Evolutionary conservation across 345 rosid genomes (phyloP), one percentile per base, ranked within the genome.

Genomic region (Gossypium thurberi): DNA sequence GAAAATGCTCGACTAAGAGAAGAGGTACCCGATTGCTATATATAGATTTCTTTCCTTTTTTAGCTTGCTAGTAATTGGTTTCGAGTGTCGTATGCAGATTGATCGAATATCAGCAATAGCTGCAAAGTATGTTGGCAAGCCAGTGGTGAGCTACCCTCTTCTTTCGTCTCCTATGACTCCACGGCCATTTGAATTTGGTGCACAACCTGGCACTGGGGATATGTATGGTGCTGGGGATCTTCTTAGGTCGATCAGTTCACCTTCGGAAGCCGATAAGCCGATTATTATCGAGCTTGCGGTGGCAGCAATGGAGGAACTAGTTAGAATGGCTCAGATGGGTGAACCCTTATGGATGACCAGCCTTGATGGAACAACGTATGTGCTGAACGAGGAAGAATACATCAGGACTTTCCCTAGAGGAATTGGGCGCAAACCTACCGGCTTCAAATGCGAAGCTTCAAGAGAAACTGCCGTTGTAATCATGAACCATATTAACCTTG

Each of bases 101-200:
- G 98, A 95, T 65, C 84, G 97, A 1, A 91, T 95, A 61, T 92
- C 98, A 0, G 85, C 94, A 7, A 95, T 95, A 23, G 98, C 98
- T 57, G 98, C 99, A 1, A 92, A 91, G 81, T 95, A 92, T 71
- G 98, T 92, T 12, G 99, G 99, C 66, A 95, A 95, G 85, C 94
- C 96, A 2, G 85, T 90, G 78, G 82, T 81, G 81, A 95, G 74
- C 87, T 92, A 84, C 65, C 94, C 96, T 61, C 88, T 88, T 15
- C 78, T 92, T 51, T 85, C 99, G 33, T 58, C 89, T 10, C 85
- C 96, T 1, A 68, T 84, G 53, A 76, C 87, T 25, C 80, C 91
- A 15, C 89, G 98, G 47, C 90, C 91, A 3, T 82, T 88, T 10
- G 98, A 94, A 25, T 80, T 87, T 17, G 85, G 84, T 43, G 83